Percentiles rank a stretch among this genome's conserved stretches.
Evolutionary conservation across 805 yeast genomes (phyloP).

Genomic region (Ogataea henricii): DNA sequence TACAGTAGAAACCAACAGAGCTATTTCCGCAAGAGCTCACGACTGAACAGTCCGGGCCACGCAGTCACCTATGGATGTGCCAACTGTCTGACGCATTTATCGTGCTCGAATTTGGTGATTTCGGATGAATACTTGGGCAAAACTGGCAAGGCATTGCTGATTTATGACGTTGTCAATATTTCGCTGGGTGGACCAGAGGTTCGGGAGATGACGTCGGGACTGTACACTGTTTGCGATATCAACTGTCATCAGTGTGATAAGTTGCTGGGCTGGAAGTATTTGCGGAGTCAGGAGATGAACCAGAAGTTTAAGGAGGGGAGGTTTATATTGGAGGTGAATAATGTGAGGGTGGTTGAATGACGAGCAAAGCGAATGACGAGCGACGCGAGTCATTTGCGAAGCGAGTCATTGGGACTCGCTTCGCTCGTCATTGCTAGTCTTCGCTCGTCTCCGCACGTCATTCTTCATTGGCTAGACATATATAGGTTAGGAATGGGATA

Average conservation of each 20-base stretch:
- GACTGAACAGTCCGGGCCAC: conserved; percentile 24
- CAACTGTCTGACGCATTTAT: conserved; percentile 34
- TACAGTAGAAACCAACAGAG: conserved; percentile 1
- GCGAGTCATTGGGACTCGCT: neutral
- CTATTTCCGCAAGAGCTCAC: conserved; percentile 15
- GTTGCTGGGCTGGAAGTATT: conserved; percentile 65
- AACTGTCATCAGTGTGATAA: conserved; percentile 55
- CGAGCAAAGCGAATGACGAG: neutral
- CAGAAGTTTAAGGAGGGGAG: conserved; percentile 65
- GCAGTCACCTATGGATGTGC: conserved; percentile 32
- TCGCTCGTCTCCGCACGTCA: no score
- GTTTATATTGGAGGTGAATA: conserved; percentile 50
- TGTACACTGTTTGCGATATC: conserved; percentile 57
- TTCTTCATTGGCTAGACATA: neutral
- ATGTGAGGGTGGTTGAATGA: conserved; percentile 18
- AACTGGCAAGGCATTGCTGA: conserved; percentile 59
- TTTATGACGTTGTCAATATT: conserved; percentile 43
- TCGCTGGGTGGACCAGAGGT: conserved; percentile 23
- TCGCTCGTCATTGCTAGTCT: neutral
- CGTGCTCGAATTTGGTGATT: conserved; percentile 32
- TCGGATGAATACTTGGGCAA: conserved; percentile 50
- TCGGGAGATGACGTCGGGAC: conserved; percentile 58
- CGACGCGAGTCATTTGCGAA: neutral
- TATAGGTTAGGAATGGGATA: neutral
- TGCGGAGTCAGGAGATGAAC: conserved; percentile 44